Evolutionary conservation across 2,329 filamentous ascomycete genomes (phyloP).

Genomic region (Teratosphaeria gauchensis): DNA sequence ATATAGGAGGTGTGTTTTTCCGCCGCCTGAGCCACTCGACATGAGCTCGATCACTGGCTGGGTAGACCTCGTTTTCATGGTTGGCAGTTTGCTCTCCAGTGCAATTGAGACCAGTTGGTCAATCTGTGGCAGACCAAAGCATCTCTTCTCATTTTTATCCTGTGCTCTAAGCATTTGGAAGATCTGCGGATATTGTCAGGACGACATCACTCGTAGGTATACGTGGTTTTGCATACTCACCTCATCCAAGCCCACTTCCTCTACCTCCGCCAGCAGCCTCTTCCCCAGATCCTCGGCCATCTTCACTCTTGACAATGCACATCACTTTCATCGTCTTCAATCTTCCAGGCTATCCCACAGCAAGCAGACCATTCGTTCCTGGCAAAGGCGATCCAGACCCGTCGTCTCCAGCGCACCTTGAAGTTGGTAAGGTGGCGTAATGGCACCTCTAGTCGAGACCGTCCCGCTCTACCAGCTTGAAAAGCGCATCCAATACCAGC

Average conservation of each 20-base stretch:
- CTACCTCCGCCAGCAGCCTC: constrained; percentile 43
- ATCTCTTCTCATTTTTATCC: constrained; percentile 7
- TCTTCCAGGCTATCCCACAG: too few species aligned
- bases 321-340: background rate
- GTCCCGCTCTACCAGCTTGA: constrained; percentile 46
- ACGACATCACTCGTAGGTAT: background rate
- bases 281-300: constrained; percentile 42
- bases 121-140: constrained; percentile 38
- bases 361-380: too few species aligned
- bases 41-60: constrained; percentile 45
- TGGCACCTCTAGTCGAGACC: constrained; percentile 47
- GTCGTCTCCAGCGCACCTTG: background rate
- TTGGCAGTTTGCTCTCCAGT: constrained; percentile 3
- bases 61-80: constrained; percentile 7
- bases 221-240: constrained; percentile 26
- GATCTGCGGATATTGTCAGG: constrained; percentile 23
- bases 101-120: constrained; percentile 29
- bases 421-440: constrained; percentile 24
- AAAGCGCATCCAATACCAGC: constrained; percentile 41
- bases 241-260: constrained; percentile 41
- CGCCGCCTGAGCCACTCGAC: constrained; percentile 41
- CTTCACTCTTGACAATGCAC: background rate
- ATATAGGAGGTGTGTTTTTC: constrained; percentile 52
- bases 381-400: too few species aligned
- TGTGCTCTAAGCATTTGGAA: constrained; percentile 29